Conservation (phyloP, 257 asterid genomes). For the Mentha longifolia region DNA sequence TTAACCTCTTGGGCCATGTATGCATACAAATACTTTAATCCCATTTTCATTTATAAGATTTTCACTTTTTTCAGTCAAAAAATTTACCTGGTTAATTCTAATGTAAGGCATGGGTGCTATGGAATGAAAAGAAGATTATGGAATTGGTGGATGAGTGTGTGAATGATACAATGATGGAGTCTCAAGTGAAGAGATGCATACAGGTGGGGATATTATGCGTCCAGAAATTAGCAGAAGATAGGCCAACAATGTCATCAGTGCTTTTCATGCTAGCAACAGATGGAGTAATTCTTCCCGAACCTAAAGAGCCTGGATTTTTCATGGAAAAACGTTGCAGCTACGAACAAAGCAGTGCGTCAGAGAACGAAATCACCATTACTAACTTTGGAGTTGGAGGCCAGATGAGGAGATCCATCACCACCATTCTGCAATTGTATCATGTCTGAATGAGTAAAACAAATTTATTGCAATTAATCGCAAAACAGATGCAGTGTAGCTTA, state of each 20-base stretch:
- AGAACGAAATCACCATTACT: no score
- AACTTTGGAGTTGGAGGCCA: no score
- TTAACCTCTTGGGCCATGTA: conserved; percentile 54
- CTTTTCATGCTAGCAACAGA: background rate
- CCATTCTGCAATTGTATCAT: no score
- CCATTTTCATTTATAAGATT: no score
- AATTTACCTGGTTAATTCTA: no score
- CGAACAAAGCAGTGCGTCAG: no score
- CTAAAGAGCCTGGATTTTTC: conserved; percentile 1
- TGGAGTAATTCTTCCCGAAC: background rate
- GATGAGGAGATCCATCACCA: no score
- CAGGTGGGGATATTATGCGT: conserved; percentile 22
- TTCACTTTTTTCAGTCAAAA: background rate
- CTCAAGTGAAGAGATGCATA: conserved; percentile 29
- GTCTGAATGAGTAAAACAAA: no score
- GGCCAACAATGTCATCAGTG: conserved; percentile 14
- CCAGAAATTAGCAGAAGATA: conserved; percentile 6
- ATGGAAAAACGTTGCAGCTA: no score
- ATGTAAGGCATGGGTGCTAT: conserved; percentile 46
- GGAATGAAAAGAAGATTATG: conserved; percentile 32
- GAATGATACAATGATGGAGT: background rate
- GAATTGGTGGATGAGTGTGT: conserved; percentile 34
- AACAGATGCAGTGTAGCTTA: no score
- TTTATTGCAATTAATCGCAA: no score
- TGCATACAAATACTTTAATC: background rate